Conservation (phyloP, 2,329 filamentous ascomycete genomes). For the Ambrosiella xylebori region DNA sequence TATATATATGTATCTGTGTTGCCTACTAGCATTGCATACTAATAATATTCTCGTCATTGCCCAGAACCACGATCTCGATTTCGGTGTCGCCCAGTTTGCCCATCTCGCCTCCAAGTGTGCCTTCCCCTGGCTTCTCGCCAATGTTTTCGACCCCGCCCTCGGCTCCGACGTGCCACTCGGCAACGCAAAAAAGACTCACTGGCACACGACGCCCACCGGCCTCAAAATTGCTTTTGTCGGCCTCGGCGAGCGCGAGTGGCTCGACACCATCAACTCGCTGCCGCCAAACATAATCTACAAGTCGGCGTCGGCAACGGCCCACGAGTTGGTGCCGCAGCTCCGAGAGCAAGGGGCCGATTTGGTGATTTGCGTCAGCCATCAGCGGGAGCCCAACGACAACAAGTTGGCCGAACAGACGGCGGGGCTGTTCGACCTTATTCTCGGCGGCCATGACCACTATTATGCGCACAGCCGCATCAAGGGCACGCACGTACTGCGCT, state of each 20-base stretch:
- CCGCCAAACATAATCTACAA: conserved; percentile 70
- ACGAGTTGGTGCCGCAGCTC: conserved; percentile 55
- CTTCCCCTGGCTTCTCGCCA: conserved; percentile 82
- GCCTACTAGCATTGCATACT: no score
- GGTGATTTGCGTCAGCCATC: conserved; percentile 67
- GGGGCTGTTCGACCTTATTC: conserved; percentile 65
- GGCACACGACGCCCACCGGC: conserved; percentile 66
- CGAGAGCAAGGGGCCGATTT: conserved; percentile 66
- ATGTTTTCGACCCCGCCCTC: conserved; percentile 68
- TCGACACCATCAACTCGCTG: conserved; percentile 73
- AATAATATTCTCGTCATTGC: no score
- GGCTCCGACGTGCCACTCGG: conserved; percentile 60
- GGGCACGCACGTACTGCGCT: conserved; percentile 67
- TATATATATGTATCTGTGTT: no score
- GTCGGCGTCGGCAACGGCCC: conserved; percentile 59
- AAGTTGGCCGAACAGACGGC: conserved; percentile 62
- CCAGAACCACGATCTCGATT: conserved; percentile 83
- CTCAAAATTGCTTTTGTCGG: conserved; percentile 76
- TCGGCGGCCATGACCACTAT: conserved; percentile 82
- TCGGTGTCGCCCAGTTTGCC: conserved; percentile 66
- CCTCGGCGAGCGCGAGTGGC: conserved; percentile 73
- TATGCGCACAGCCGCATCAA: conserved; percentile 66
- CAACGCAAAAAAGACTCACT: conserved; percentile 55
- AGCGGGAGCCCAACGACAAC: conserved; percentile 76
- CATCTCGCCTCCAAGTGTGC: conserved; percentile 56